Percentiles rank a stretch among this genome's conserved stretches.
Evolutionary conservation across 225 moss, liverwort and hornwort genomes (phyloP).

Genomic region (Rhytidiadelphus loreus): DNA sequence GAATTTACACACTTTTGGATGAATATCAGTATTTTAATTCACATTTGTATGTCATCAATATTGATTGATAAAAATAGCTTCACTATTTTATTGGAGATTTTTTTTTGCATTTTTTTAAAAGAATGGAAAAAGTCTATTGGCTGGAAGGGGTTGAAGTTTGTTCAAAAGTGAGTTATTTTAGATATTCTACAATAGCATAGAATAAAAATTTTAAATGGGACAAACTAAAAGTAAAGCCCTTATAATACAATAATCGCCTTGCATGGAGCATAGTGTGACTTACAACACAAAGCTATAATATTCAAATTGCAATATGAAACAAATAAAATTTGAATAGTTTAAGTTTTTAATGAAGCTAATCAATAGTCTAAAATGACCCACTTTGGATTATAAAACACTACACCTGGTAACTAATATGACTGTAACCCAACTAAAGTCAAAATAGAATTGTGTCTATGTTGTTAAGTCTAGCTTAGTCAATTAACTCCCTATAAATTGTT

Average conservation of each 20-base stretch:
- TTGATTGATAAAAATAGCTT: neutral
- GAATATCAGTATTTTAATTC: neutral
- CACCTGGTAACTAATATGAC: neutral
- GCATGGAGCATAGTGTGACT: neutral
- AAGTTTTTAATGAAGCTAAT: neutral
- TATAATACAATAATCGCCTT: neutral
- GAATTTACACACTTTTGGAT: neutral
- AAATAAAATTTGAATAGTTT: neutral
- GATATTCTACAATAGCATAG: too few species aligned
- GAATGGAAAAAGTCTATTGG: neutral
- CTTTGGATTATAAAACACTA: neutral
- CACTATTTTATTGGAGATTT: fast-evolving
- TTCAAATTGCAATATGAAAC: neutral
- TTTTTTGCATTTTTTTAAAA: neutral
- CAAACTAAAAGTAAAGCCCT: too few species aligned
- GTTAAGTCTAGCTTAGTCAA: neutral
- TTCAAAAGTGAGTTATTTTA: neutral
- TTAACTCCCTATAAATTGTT: fast-evolving
- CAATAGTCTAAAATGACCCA: fast-evolving
- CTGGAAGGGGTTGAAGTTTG: neutral
- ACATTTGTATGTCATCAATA: neutral
- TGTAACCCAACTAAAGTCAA: neutral
- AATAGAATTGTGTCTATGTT: neutral
- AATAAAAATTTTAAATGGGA: neutral
- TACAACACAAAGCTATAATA: neutral